Percentiles rank a stretch among this genome's conserved stretches.
Evolutionary conservation across 2,329 filamentous ascomycete species (phyloP).

Genomic region (Penicillium sp.): DNA sequence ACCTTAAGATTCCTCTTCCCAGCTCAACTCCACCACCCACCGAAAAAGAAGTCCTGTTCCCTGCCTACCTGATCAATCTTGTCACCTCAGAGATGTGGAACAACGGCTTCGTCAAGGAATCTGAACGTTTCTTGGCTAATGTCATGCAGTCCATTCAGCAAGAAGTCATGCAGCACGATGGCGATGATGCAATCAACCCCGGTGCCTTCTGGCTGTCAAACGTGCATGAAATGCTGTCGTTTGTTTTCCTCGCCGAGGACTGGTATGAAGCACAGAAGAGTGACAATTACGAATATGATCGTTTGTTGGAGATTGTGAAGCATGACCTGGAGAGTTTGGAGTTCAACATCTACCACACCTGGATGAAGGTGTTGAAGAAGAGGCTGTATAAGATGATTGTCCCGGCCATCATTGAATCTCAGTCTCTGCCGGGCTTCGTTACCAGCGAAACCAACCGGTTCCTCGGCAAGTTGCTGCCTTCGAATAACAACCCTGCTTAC

Average conservation of each 20-base stretch:
- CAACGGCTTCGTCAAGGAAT: conserved; percentile 99
- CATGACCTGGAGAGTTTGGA: conserved; percentile 97
- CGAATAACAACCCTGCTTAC: conserved; percentile 88
- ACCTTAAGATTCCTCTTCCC: conserved; percentile 92
- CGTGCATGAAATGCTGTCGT: conserved; percentile 99
- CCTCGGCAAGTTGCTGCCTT: conserved; percentile 91
- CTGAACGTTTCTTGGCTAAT: conserved; percentile 95
- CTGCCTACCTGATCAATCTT: conserved; percentile 96
- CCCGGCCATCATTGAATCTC: conserved; percentile 97
- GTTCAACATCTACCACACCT: conserved; percentile 99
- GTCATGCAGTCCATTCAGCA: conserved; percentile 99
- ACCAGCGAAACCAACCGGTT: conserved; percentile 98
- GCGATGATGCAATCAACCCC: conserved; percentile 94
- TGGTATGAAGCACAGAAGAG: conserved; percentile 99
- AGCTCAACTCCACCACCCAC: conserved; percentile 84
- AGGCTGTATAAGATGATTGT: conserved; percentile 99
- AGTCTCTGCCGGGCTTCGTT: conserved; percentile 96
- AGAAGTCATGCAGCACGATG: conserved; percentile 98
- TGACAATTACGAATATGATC: conserved; percentile 98
- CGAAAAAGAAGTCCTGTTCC: conserved; percentile 98
- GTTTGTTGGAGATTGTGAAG: conserved; percentile 96
- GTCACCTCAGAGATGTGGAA: conserved; percentile 99
- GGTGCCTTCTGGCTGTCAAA: conserved; percentile 99
- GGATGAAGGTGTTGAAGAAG: conserved; percentile 99
- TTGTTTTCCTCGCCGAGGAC: conserved; percentile 97